Evolutionary conservation across 2,329 filamentous ascomycete genomes (phyloP).

Genomic region (Albophoma yamanashiensis): DNA sequence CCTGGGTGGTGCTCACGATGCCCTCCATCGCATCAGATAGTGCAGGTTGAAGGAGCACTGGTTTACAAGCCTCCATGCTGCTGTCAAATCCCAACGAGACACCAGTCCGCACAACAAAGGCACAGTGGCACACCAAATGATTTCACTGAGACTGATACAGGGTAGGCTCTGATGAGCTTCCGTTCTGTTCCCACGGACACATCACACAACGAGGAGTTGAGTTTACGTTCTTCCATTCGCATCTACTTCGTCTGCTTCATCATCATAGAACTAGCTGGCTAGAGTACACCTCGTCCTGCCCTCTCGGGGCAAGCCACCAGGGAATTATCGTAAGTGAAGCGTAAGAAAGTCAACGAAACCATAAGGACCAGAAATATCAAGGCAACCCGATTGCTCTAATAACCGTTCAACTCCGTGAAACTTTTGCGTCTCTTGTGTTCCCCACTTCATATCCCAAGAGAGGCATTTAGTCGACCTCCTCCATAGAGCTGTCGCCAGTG

Average conservation of each 20-base stretch:
- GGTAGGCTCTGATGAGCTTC: neutral
- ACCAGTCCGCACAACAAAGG: too few species aligned
- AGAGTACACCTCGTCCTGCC: slow-evolving; percentile 24
- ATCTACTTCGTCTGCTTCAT: slow-evolving; percentile 30
- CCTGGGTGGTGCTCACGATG: neutral
- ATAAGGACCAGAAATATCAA: slow-evolving; percentile 18
- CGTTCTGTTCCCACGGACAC: too few species aligned
- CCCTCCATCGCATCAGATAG: neutral
- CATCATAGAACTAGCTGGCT: slow-evolving; percentile 27
- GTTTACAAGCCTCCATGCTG: too few species aligned
- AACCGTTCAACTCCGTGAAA: slow-evolving; percentile 31
- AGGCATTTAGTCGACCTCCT: slow-evolving; percentile 87
- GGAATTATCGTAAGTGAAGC: slow-evolving; percentile 24
- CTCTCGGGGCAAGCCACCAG: slow-evolving; percentile 11
- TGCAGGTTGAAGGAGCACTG: neutral
- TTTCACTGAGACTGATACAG: neutral
- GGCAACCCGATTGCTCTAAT: slow-evolving; percentile 22
- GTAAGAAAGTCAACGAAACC: slow-evolving; percentile 13
- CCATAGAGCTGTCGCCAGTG: slow-evolving; percentile 90
- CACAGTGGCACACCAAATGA: too few species aligned
- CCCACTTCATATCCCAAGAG: slow-evolving; percentile 14
- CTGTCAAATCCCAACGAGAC: neutral
- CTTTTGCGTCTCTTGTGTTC: slow-evolving; percentile 26
- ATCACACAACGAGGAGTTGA: neutral
- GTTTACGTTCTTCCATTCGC: slow-evolving; percentile 11